Base-by-base conservation (phyloP, 2,329 filamentous ascomycete genomes). In the Aspergillus bombycis region DNA sequence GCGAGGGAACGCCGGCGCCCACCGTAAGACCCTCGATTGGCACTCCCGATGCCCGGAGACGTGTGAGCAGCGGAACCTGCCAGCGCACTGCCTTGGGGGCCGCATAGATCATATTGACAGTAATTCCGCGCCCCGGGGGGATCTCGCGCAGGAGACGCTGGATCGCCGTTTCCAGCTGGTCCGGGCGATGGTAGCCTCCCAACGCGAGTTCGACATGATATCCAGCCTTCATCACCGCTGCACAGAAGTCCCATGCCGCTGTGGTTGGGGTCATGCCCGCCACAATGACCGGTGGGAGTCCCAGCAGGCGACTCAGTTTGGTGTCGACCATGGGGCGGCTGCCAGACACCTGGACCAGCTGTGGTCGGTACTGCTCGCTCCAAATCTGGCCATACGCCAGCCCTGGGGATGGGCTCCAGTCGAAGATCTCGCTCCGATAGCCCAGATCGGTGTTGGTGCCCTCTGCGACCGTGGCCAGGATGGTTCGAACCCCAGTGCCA, bases 371-470 rank as follows among this genome's bases (percentile, higher is more conserved):
- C 78, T 97, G 93, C 79, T 96, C 96, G 62, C 99, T 93, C 95
- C 95, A 99, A 79, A 99, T 92, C 46, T 50, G 46, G 19, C 46
- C 46, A 19, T 50, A 50, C 14, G 26, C 46, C 46, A 50, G 46
- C 7, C 26, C 46, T 16, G 46, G 46, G 8, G 36, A 93, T 90
- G 56, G 95, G 97, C 78, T 94, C 95, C 74, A 91, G 76, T 99
- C 94, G 72, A 99, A 99, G 58, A 99, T 85, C 81, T 99, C 95
- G 2, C 94, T 91, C 85, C 99, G 99, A 84, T 97, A 99, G 61
- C 95, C 95, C 66, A 99, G 91, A 78, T 98, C 95, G 34, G 86
- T 85, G 64, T 96, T 91, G 26, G 93, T 93, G 58, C 94, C 94
- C 72, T 94, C 92, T 72, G 99, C 91, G 19, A 93, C 87, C 67